Evolutionary conservation across 1,139 yeast genomes (phyloP).

Genomic region (Candida sojae): DNA sequence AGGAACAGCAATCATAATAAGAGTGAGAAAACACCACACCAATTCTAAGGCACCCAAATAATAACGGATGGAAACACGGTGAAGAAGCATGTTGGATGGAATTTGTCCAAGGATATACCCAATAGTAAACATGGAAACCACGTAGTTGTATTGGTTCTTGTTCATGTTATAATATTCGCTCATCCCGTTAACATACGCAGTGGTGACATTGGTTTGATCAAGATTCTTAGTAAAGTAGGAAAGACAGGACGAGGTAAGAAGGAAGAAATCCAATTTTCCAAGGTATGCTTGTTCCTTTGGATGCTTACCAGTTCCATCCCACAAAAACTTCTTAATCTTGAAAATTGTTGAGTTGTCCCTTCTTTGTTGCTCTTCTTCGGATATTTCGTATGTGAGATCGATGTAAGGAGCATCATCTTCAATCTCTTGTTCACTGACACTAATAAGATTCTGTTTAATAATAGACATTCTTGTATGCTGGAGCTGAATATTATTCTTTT

Average conservation of each 20-base stretch:
- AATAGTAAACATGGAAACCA: slow-evolving; percentile 55
- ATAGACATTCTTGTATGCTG: too few relatives aligned
- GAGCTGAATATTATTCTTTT: too few relatives aligned
- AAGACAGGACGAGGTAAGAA: slow-evolving; percentile 22
- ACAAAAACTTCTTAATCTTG: slow-evolving; percentile 33
- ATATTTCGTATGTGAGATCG: slow-evolving; percentile 28
- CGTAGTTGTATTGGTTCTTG: slow-evolving; percentile 55
- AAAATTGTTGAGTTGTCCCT: slow-evolving; percentile 26
- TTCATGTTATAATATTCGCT: slow-evolving; percentile 51
- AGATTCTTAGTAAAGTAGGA: slow-evolving; percentile 34
- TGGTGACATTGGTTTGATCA: slow-evolving; percentile 47
- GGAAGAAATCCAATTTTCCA: slow-evolving; percentile 45
- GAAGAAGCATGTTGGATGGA: slow-evolving; percentile 57
- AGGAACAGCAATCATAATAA: slow-evolving; percentile 48
- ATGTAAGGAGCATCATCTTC: slow-evolving; percentile 18
- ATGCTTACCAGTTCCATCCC: slow-evolving; percentile 54
- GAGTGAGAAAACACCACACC: slow-evolving; percentile 58
- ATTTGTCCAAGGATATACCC: slow-evolving; percentile 63
- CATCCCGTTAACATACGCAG: slow-evolving; percentile 68
- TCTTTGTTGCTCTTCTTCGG: slow-evolving; percentile 30
- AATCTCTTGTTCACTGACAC: neutral
- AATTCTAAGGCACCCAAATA: slow-evolving; percentile 56
- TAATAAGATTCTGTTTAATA: neutral
- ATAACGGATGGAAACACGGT: slow-evolving; percentile 53
- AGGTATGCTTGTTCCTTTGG: slow-evolving; percentile 43